Percentiles rank a stretch among this genome's conserved stretches.
phyloP scores from a whole-genome alignment of 1,284 basidiomycete genomes.

The Ceratobasidium sp. region DNA sequence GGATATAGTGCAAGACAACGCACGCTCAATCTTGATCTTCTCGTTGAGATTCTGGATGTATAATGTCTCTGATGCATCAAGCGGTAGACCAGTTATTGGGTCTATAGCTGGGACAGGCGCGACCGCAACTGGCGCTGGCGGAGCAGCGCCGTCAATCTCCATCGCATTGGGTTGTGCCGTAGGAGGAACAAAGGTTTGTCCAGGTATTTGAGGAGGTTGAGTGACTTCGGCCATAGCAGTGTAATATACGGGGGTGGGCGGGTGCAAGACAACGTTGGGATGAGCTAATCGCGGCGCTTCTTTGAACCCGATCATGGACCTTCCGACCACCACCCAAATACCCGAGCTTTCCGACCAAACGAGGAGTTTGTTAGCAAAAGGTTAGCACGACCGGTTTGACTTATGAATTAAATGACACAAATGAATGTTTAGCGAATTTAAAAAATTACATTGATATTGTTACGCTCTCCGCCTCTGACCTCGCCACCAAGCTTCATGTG shows the following conservation, averaged over 20 bases:
- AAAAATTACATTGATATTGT: slow-evolving; percentile 55
- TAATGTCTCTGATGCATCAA: slow-evolving; percentile 80
- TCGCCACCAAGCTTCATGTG: slow-evolving; percentile 54
- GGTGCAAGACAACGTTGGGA: slow-evolving; percentile 26
- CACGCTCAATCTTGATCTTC: slow-evolving; percentile 90
- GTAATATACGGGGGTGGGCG: slow-evolving; percentile 5
- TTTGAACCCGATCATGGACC: slow-evolving; percentile 17
- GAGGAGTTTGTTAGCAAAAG: slow-evolving; percentile 27
- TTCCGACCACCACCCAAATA: slow-evolving; percentile 42
- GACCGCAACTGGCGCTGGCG: slow-evolving; percentile 5
- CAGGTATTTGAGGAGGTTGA: slow-evolving; percentile 40
- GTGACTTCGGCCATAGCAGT: slow-evolving; percentile 35
- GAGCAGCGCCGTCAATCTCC: slow-evolving; percentile 32
- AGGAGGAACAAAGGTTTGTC: slow-evolving; percentile 40
- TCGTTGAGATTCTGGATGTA: slow-evolving; percentile 99
- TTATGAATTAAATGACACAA: neutral
- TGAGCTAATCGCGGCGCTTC: slow-evolving; percentile 37
- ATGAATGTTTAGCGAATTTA: slow-evolving; percentile 13
- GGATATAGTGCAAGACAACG: slow-evolving; percentile 51
- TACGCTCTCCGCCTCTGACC: slow-evolving; percentile 54
- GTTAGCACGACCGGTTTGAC: neutral
- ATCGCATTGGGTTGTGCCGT: slow-evolving; percentile 21
- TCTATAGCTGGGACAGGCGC: slow-evolving; percentile 24
- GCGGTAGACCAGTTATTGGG: slow-evolving; percentile 43
- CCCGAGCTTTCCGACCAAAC: slow-evolving; percentile 42